phyloP scores from a whole-genome alignment of 2,329 filamentous ascomycete genomes.

The Calonectria pauciramosa region DNA sequence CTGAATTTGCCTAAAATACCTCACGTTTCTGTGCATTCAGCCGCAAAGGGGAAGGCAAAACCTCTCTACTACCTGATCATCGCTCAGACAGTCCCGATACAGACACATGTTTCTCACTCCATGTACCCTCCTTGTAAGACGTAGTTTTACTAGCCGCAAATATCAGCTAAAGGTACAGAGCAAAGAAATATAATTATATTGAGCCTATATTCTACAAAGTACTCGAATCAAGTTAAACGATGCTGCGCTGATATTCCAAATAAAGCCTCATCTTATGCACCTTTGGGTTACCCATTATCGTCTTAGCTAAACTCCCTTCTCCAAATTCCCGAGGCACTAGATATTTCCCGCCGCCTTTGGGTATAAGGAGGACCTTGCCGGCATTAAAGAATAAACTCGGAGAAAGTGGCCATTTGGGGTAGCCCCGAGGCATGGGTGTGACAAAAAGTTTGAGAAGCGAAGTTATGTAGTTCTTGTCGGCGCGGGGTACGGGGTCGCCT shows the following conservation, averaged over 20 bases:
- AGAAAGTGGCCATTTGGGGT: neutral
- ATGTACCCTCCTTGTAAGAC: neutral
- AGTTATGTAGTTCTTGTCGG: neutral
- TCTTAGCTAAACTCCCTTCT: neutral
- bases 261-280: neutral
- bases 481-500: neutral
- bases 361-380: neutral
- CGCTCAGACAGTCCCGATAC: neutral
- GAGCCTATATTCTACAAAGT: neutral
- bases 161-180: neutral
- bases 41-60: neutral
- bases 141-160: neutral
- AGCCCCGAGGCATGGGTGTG: neutral
- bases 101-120: too few relatives aligned
- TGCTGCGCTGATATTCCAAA: neutral
- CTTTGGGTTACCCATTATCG: neutral
- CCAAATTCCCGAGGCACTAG: neutral
- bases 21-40: neutral
- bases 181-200: neutral
- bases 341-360: neutral
- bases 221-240: neutral
- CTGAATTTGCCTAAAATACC: too few relatives aligned
- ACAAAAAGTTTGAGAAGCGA: neutral
- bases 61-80: neutral
- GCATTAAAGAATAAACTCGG: neutral